Percentiles rank a stretch among this genome's conserved stretches.
These are phyloP conservation scores for Pseudogymnoascus sp. DNA, from an alignment of 2,329 filamentous ascomycete species.

Conservation along the genomic window DNA sequence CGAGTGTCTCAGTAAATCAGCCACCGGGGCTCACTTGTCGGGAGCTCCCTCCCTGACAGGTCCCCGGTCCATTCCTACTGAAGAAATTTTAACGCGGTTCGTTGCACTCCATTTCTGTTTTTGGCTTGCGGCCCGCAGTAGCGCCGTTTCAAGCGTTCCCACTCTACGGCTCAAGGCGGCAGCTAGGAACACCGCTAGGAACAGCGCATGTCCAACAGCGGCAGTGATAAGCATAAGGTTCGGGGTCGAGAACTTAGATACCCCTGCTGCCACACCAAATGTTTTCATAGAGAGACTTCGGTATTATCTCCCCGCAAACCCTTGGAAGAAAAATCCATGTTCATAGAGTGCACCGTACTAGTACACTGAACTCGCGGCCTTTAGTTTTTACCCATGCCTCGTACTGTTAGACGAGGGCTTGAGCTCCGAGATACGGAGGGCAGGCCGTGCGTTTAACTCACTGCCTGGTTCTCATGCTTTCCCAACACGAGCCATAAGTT, in stretches of 20 bases:
- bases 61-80: not conserved
- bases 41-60: not conserved
- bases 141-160: slow-evolving; percentile 4
- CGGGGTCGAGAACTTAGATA: not conserved
- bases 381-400: not conserved
- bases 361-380: not conserved
- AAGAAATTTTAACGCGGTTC: not conserved
- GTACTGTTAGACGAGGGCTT: not conserved
- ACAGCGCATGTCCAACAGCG: not conserved
- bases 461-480: not conserved
- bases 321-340: not conserved
- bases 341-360: not conserved
- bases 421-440: not conserved
- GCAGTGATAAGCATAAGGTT: not conserved
- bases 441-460: not conserved
- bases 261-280: not conserved
- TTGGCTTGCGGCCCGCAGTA: not conserved
- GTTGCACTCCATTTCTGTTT: not conserved
- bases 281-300: not conserved
- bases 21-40: not conserved
- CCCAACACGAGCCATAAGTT: not conserved
- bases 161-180: not conserved
- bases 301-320: not conserved
- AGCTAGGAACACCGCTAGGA: not conserved
- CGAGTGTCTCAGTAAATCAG: not conserved